These are phyloP conservation scores for Trypanosoma lewisi DNA, from an alignment of 208 protist species.

Conservation along the genomic window DNA sequence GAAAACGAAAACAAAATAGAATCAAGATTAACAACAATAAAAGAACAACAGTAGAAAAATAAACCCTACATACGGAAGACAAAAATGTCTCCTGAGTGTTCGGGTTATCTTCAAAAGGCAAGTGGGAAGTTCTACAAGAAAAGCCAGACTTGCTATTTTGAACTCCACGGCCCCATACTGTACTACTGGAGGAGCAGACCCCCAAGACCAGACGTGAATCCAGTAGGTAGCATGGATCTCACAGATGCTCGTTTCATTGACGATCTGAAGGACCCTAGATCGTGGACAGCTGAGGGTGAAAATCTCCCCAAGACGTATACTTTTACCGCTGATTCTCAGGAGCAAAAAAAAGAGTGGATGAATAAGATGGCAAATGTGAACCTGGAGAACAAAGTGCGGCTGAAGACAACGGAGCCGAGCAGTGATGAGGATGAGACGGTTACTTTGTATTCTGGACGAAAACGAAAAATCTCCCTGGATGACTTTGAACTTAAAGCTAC, in stretches of 20 bases:
- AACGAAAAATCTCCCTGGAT: slow-evolving; percentile 66
- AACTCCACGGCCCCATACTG: slow-evolving; percentile 54
- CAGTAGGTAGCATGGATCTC: slow-evolving; percentile 52
- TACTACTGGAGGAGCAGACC: slow-evolving; percentile 66
- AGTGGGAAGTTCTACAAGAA: slow-evolving; percentile 34
- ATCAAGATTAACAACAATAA: too few species aligned
- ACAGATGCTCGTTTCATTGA: slow-evolving; percentile 29
- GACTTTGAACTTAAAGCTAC: slow-evolving; percentile 89
- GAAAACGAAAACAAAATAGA: too few species aligned
- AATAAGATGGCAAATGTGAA: slow-evolving; percentile 27
- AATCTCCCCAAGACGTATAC: slow-evolving; percentile 32
- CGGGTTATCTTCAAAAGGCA: slow-evolving; percentile 48
- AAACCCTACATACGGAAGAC: slow-evolving; percentile 4
- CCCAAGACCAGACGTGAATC: slow-evolving; percentile 25
- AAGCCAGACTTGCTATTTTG: slow-evolving; percentile 63
- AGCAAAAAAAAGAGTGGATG: slow-evolving; percentile 35
- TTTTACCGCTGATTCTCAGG: slow-evolving; percentile 29
- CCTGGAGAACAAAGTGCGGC: slow-evolving; percentile 18
- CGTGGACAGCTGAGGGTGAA: slow-evolving; percentile 34
- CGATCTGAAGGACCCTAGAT: slow-evolving; percentile 27
- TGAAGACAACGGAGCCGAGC: slow-evolving; percentile 20
- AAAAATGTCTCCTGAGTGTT: slow-evolving; percentile 23
- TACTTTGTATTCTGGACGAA: slow-evolving; percentile 24
- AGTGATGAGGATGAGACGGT: slow-evolving; percentile 40
- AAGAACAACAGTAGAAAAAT: neutral